These are phyloP conservation scores for Yamadazyma trypodendri DNA, from an alignment of 1,139 yeast species.

Conservation along the genomic window DNA sequence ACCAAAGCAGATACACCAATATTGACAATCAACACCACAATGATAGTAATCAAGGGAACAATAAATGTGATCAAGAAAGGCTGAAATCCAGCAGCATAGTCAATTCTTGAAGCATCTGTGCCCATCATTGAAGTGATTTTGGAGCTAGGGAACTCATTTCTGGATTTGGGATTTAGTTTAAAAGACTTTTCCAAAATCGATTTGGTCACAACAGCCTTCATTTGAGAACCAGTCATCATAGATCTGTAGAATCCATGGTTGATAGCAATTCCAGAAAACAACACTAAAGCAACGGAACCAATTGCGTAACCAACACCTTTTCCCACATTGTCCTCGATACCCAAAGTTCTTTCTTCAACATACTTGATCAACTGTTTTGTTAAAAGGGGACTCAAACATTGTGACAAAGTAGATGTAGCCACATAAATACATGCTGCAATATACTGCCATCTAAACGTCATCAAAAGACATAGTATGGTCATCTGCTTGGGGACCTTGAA, in stretches of 20 bases:
- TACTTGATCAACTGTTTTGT: constrained; percentile 28
- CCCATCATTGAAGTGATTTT: constrained; percentile 57
- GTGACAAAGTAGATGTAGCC: constrained; percentile 18
- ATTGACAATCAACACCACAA: constrained; percentile 31
- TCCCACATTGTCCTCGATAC: constrained; percentile 23
- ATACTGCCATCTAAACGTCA: constrained; percentile 30
- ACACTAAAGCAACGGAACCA: constrained; percentile 26
- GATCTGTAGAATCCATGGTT: constrained; percentile 23
- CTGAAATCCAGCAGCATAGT: constrained; percentile 33
- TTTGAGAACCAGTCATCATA: constrained; percentile 56
- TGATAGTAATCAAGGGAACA: constrained; percentile 27
- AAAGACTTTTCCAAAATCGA: constrained; percentile 68
- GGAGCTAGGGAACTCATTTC: constrained; percentile 60
- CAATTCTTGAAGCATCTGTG: constrained; percentile 36
- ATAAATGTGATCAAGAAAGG: constrained; percentile 29
- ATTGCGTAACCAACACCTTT: constrained; percentile 40
- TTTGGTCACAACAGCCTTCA: constrained; percentile 63
- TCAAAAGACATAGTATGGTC: constrained; percentile 21
- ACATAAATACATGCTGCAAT: constrained; percentile 22
- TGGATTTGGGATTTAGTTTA: constrained; percentile 58
- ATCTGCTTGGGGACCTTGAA: constrained; percentile 21
- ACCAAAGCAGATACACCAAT: constrained; percentile 36
- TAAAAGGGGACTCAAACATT: constrained; percentile 29
- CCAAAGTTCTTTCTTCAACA: constrained; percentile 26
- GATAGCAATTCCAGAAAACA: constrained; percentile 29